A percentile compares a stretch with the other conserved stretches of the same genome.
Conservation (phyloP, 2,329 filamentous ascomycete species). For the Botrytis sinoallii region DNA sequence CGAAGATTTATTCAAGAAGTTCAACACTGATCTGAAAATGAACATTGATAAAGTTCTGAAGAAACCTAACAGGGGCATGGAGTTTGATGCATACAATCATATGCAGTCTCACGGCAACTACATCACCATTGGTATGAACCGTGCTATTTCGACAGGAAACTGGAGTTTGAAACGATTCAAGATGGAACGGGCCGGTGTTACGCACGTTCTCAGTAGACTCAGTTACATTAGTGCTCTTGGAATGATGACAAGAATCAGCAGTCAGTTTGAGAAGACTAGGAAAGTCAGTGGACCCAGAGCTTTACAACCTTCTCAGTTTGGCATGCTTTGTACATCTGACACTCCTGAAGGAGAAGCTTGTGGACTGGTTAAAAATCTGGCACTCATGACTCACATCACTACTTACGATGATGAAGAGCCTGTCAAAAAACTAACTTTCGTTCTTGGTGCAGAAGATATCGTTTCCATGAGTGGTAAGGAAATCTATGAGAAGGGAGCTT, state of each 20-base stretch:
- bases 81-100: constrained; percentile 82
- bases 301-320: constrained; percentile 94
- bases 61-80: constrained; percentile 83
- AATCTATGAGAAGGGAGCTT: constrained; percentile 79
- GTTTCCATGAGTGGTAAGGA: constrained; percentile 78
- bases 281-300: constrained; percentile 96
- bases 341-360: constrained; percentile 98
- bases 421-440: constrained; percentile 80
- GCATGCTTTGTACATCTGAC: constrained; percentile 96
- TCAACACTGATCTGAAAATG: constrained; percentile 82
- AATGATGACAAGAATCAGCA: constrained; percentile 99
- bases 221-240: constrained; percentile 96
- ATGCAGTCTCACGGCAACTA: constrained; percentile 80
- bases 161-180: constrained; percentile 98
- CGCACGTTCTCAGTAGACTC: constrained; percentile 89
- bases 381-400: constrained; percentile 98
- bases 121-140: constrained; percentile 90
- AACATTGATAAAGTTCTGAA: constrained; percentile 95
- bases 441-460: constrained; percentile 80
- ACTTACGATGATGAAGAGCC: constrained; percentile 93
- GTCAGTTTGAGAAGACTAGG: constrained; percentile 97
- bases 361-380: constrained; percentile 95
- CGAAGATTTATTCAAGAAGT: constrained; percentile 97
- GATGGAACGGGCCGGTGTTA: constrained; percentile 96
- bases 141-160: constrained; percentile 95